Conservation (phyloP, 2,329 filamentous ascomycete genomes). For the Epichloe scottii region DNA sequence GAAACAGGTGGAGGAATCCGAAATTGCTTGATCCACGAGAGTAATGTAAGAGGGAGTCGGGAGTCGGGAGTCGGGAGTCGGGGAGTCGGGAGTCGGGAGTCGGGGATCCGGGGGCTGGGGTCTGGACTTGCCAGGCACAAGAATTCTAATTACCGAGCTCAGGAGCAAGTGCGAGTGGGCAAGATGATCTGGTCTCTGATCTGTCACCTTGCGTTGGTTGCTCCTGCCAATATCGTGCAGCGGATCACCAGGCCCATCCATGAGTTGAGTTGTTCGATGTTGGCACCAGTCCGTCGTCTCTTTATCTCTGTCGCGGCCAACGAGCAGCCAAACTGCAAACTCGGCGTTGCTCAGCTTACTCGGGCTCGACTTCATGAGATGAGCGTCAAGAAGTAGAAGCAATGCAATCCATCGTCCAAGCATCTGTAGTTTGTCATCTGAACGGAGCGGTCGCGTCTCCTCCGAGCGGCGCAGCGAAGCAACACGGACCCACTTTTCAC, state of each 20-base stretch:
- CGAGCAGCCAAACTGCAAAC: no score
- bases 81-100: not conserved
- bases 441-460: no score
- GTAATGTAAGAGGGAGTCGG: not conserved
- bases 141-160: not conserved
- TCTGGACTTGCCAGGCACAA: not conserved
- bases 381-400: no score
- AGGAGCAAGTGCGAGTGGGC: not conserved
- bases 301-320: no score
- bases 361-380: no score
- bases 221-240: not conserved
- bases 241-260: not conserved
- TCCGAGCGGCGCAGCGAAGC: not conserved
- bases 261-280: no score
- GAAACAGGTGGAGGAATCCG: not conserved
- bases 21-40: conserved; percentile 1
- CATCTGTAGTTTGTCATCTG: no score
- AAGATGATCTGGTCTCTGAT: not conserved
- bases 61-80: not conserved
- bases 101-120: not conserved
- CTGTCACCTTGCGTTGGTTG: not conserved
- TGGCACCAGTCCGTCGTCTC: no score
- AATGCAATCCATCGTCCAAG: no score
- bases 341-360: no score
- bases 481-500: conserved; percentile 2